phyloP scores from a whole-genome alignment of 1,284 basidiomycete species.

The Pascua sp. region DNA sequence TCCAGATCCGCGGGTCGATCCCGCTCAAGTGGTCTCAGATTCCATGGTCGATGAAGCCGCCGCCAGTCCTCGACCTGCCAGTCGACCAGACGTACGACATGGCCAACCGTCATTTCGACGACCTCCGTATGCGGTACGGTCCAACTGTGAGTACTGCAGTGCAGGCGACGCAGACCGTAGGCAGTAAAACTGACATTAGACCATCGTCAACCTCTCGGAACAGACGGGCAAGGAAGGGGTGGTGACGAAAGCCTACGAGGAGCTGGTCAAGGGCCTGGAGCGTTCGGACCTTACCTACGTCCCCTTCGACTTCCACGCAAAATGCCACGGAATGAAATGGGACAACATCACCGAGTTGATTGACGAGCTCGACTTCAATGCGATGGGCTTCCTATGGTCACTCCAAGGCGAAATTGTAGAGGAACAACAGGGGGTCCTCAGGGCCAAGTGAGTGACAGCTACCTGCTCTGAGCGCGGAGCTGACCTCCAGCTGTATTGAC shows the following conservation, averaged over 20 bases:
- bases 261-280: constrained; percentile 61
- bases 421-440: constrained; percentile 76
- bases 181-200: constrained; percentile 52
- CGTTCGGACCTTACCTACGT: constrained; percentile 63
- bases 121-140: constrained; percentile 67
- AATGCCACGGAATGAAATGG: constrained; percentile 60
- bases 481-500: constrained; percentile 78
- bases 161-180: not conserved
- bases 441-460: constrained; percentile 49
- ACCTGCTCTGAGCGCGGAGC: not conserved
- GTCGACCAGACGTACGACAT: constrained; percentile 68
- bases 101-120: constrained; percentile 70
- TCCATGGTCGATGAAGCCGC: constrained; percentile 74
- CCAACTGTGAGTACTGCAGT: constrained; percentile 58
- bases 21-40: constrained; percentile 82
- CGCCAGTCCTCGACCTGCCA: constrained; percentile 75
- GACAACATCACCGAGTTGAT: constrained; percentile 85
- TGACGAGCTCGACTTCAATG: constrained; percentile 67
- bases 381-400: constrained; percentile 85
- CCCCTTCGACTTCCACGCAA: constrained; percentile 81
- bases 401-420: constrained; percentile 68
- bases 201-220: constrained; percentile 83
- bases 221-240: constrained; percentile 79
- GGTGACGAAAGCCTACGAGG: constrained; percentile 73
- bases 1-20: constrained; percentile 86